A percentile compares a stretch with the other conserved stretches of the same genome.
phyloP scores from a whole-genome alignment of 805 yeast species.

The Priceomyces melissophilus region DNA sequence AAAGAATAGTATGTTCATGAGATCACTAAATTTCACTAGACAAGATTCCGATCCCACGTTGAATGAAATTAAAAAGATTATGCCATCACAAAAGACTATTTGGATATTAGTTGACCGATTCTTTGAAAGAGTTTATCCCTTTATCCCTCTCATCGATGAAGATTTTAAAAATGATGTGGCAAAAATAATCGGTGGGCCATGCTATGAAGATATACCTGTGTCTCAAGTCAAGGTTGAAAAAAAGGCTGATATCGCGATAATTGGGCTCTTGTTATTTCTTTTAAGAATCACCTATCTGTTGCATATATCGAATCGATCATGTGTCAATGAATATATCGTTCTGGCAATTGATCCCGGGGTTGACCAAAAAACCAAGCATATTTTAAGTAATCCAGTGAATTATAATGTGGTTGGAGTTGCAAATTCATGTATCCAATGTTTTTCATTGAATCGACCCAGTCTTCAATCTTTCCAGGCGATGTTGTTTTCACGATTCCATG shows the following conservation, averaged over 20 bases:
- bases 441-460: constrained; percentile 26
- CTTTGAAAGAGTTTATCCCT: constrained; percentile 23
- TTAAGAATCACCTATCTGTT: constrained; percentile 25
- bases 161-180: constrained; percentile 17
- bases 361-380: constrained; percentile 14
- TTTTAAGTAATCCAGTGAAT: constrained; percentile 17
- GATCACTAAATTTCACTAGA: constrained; percentile 6
- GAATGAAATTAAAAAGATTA: constrained; percentile 6
- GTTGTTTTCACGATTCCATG: constrained; percentile 46
- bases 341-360: constrained; percentile 12
- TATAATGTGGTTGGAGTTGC: constrained; percentile 21
- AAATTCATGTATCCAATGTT: constrained; percentile 21
- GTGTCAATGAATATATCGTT: constrained; percentile 18
- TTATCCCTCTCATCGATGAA: constrained; percentile 28
- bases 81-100: constrained; percentile 22
- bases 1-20: constrained; percentile 15
- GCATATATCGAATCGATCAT: constrained; percentile 21
- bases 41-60: neutral
- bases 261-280: constrained; percentile 23
- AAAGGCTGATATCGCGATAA: constrained; percentile 20
- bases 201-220: constrained; percentile 16
- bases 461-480: constrained; percentile 49
- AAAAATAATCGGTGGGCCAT: constrained; percentile 19
- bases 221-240: constrained; percentile 16
- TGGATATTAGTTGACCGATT: constrained; percentile 25